Evolutionary conservation across 2,329 filamentous ascomycete genomes (phyloP).

Genomic region (Didymella exigua): DNA sequence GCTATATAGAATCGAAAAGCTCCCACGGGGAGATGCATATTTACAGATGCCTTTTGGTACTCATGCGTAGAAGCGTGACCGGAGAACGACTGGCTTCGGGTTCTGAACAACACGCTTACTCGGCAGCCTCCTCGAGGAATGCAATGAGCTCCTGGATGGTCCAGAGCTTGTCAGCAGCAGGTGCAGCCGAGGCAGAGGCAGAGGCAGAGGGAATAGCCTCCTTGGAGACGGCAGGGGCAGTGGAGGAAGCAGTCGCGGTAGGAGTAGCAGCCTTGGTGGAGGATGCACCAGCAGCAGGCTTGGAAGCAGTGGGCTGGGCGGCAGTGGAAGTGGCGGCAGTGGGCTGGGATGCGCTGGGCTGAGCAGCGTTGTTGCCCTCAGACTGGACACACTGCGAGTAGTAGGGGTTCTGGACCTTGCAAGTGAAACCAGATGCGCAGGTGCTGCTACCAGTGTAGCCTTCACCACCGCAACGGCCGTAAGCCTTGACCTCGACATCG

Average conservation of each 20-base stretch:
- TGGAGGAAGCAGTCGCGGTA: slow-evolving; percentile 2
- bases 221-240: slow-evolving; percentile 2
- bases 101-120: slow-evolving; percentile 6
- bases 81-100: not conserved
- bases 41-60: slow-evolving; percentile 16
- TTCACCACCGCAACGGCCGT: slow-evolving; percentile 53
- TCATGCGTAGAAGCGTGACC: slow-evolving; percentile 9
- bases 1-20: slow-evolving; percentile 16
- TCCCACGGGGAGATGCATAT: slow-evolving; percentile 18
- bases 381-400: slow-evolving; percentile 53
- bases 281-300: not conserved
- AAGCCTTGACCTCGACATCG: slow-evolving; percentile 28
- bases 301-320: slow-evolving; percentile 3
- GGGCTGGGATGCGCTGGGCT: slow-evolving; percentile 15
- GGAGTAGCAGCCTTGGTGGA: not conserved
- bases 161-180: slow-evolving; percentile 16
- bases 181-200: slow-evolving; percentile 4
- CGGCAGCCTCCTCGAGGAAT: slow-evolving; percentile 14
- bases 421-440: slow-evolving; percentile 49
- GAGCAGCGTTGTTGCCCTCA: slow-evolving; percentile 16
- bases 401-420: slow-evolving; percentile 51
- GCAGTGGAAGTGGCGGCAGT: slow-evolving; percentile 3
- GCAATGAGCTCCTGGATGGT: slow-evolving; percentile 16
- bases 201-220: slow-evolving; percentile 3
- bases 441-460: slow-evolving; percentile 47